Conservation (phyloP, 768 basidiomycete genomes). For the Lepiota brunneoincarnata region DNA sequence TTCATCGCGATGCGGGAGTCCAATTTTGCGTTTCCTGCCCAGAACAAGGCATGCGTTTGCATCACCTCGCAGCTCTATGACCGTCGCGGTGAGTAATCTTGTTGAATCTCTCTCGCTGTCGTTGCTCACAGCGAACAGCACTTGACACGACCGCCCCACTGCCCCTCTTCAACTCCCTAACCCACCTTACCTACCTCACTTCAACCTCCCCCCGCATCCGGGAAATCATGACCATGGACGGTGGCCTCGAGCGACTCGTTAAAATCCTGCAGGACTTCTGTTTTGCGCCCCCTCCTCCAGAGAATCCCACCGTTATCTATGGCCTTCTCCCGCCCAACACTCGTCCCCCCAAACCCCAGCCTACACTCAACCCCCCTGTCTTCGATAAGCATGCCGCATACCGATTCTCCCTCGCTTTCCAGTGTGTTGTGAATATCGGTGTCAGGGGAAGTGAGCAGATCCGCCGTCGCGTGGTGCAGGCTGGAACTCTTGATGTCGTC, state of each 20-base stretch:
- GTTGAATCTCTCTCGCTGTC: background rate
- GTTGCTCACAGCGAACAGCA: slow-evolving; percentile 27
- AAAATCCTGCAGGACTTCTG: slow-evolving; percentile 90
- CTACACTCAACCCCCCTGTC: slow-evolving; percentile 62
- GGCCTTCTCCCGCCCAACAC: slow-evolving; percentile 69
- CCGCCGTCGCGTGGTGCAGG: slow-evolving; percentile 88
- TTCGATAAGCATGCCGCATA: slow-evolving; percentile 86
- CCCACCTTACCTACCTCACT: slow-evolving; percentile 94
- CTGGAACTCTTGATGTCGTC: slow-evolving; percentile 90
- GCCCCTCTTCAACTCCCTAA: slow-evolving; percentile 79
- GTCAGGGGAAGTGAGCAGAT: slow-evolving; percentile 94
- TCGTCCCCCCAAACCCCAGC: slow-evolving; percentile 50
- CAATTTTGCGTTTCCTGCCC: slow-evolving; percentile 91
- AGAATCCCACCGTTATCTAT: slow-evolving; percentile 73
- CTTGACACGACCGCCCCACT: slow-evolving; percentile 50
- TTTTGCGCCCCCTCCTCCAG: slow-evolving; percentile 76
- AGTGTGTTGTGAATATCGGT: slow-evolving; percentile 96
- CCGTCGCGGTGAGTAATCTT: slow-evolving; percentile 68
- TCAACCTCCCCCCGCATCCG: slow-evolving; percentile 96
- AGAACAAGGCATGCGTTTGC: slow-evolving; percentile 93
- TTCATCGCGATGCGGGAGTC: slow-evolving; percentile 75
- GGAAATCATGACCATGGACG: slow-evolving; percentile 97
- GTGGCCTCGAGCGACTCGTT: slow-evolving; percentile 93
- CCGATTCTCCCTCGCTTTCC: slow-evolving; percentile 90
- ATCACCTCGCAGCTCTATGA: slow-evolving; percentile 96